phyloP scores from a whole-genome alignment of 2,329 filamentous ascomycete species.

The Pseudonectria foliicola region DNA sequence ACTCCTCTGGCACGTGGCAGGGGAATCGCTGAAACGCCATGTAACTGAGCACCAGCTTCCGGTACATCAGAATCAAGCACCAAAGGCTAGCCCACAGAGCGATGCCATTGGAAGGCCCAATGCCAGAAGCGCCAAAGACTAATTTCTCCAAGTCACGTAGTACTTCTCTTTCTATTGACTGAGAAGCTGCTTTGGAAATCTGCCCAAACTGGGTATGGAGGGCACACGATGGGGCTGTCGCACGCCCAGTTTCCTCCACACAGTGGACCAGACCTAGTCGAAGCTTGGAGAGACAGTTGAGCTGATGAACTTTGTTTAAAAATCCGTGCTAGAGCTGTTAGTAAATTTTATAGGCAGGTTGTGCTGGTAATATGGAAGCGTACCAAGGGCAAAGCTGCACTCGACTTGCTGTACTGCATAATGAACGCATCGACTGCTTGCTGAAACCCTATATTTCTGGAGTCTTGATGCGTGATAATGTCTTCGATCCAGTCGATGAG shows the following conservation, averaged over 20 bases:
- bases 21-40: conserved; percentile 23
- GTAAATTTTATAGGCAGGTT: background rate
- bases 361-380: background rate
- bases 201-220: conserved; percentile 23
- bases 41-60: conserved; percentile 21
- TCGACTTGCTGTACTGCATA: conserved; percentile 18
- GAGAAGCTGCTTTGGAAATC: conserved; percentile 21
- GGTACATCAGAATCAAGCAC: conserved; percentile 23
- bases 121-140: conserved; percentile 18
- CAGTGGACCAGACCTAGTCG: conserved; percentile 19
- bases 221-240: conserved; percentile 20
- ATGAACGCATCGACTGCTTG: conserved; percentile 22
- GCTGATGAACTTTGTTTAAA: conserved; percentile 19
- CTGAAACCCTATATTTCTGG: conserved; percentile 19
- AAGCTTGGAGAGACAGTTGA: conserved; percentile 22
- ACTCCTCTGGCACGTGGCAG: conserved; percentile 22
- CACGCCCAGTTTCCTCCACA: conserved; percentile 15
- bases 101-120: conserved; percentile 17
- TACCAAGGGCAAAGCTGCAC: conserved; percentile 18
- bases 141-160: conserved; percentile 18
- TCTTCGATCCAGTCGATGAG: conserved; percentile 20
- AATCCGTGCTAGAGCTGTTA: conserved; percentile 14
- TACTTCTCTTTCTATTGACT: conserved; percentile 20
- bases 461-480: conserved; percentile 17
- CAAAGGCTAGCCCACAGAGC: conserved; percentile 22